phyloP scores from a whole-genome alignment of 1,284 basidiomycete species.

The Leccinum pseudoinsigne region DNA sequence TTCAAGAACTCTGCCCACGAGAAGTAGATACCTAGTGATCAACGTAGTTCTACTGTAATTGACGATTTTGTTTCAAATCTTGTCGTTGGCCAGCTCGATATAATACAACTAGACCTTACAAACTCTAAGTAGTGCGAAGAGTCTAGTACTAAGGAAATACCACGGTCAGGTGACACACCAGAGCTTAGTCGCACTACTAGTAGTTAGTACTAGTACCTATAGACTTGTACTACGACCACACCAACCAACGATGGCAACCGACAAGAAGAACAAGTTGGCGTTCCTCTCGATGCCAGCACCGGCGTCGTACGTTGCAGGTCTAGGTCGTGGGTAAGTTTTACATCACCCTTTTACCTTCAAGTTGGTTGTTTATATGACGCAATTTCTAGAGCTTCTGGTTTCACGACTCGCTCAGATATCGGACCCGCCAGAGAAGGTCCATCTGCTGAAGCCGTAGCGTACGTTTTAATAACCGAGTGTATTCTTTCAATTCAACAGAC shows the following conservation, averaged over 20 bases:
- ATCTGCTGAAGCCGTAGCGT: slow-evolving; percentile 87
- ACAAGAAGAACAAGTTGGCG: slow-evolving; percentile 68
- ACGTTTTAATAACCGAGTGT: slow-evolving; percentile 28
- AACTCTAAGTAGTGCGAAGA: too few relatives aligned
- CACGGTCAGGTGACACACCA: too few relatives aligned
- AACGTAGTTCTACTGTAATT: too few relatives aligned
- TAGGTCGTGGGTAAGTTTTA: slow-evolving; percentile 81
- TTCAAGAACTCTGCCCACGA: too few relatives aligned
- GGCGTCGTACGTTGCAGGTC: slow-evolving; percentile 94
- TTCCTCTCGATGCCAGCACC: slow-evolving; percentile 88
- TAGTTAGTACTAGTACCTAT: too few relatives aligned
- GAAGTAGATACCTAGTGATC: too few relatives aligned
- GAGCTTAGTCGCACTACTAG: too few relatives aligned
- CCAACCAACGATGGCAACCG: slow-evolving; percentile 42
- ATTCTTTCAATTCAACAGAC: background rate
- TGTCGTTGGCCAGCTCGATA: too few relatives aligned
- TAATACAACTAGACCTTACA: too few relatives aligned
- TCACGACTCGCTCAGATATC: slow-evolving; percentile 98
- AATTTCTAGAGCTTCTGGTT: slow-evolving; percentile 82
- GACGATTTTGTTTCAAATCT: too few relatives aligned
- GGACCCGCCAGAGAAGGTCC: slow-evolving; percentile 96
- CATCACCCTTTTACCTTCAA: background rate
- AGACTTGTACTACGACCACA: too few relatives aligned
- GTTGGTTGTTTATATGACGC: slow-evolving; percentile 4
- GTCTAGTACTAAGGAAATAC: too few relatives aligned